Evolutionary conservation across 768 basidiomycete genomes (phyloP).

Genomic region (Rhizopogon roseolus): DNA sequence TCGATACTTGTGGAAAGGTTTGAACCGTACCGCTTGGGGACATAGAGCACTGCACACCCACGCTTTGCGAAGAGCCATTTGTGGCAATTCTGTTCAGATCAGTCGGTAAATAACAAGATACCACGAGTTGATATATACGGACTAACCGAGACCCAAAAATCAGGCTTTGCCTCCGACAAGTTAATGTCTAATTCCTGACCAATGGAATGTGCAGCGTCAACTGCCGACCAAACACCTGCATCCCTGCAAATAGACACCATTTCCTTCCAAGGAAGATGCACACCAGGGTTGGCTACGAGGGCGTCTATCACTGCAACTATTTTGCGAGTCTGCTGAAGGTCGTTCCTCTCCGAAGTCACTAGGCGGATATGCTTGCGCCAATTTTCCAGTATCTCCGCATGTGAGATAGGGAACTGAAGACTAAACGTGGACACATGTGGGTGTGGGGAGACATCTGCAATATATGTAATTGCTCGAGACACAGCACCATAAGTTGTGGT

Average conservation of each 20-base stretch:
- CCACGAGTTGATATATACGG: background rate
- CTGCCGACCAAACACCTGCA: constrained; percentile 57
- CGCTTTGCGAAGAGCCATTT: constrained; percentile 82
- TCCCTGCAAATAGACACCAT: constrained; percentile 61
- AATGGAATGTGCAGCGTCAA: constrained; percentile 79
- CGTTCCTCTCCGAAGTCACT: constrained; percentile 18
- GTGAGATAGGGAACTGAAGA: constrained; percentile 54
- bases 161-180: constrained; percentile 50
- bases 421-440: constrained; percentile 46
- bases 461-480: constrained; percentile 42
- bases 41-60: constrained; percentile 66
- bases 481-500: constrained; percentile 57
- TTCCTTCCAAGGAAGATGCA: constrained; percentile 65
- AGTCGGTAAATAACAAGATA: background rate
- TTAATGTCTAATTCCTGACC: constrained; percentile 66
- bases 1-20: background rate
- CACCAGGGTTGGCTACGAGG: constrained; percentile 59
- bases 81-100: constrained; percentile 59
- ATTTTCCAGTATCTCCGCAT: constrained; percentile 45
- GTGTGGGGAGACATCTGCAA: constrained; percentile 51
- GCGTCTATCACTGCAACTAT: constrained; percentile 68
- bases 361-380: constrained; percentile 37
- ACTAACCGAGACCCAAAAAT: constrained; percentile 76
- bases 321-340: constrained; percentile 30
- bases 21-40: constrained; percentile 48